phyloP scores from a whole-genome alignment of 805 yeast genomes.

The Yarrowia keelungensis region DNA sequence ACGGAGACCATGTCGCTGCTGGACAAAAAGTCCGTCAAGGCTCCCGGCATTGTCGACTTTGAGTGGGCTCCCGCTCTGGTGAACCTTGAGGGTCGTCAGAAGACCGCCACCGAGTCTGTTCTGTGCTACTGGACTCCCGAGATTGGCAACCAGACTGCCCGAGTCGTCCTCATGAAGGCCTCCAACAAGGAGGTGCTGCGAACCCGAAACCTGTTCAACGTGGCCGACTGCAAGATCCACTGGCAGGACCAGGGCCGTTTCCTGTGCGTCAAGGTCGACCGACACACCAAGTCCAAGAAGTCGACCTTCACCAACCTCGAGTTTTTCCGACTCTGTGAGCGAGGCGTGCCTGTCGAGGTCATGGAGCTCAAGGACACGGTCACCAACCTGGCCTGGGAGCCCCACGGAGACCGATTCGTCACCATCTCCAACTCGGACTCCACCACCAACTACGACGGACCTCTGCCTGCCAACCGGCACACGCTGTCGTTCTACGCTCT shows the following conservation, averaged over 20 bases:
- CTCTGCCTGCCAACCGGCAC: conserved; percentile 53
- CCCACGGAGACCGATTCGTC: conserved; percentile 85
- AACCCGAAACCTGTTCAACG: conserved; percentile 94
- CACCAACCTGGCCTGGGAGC: conserved; percentile 93
- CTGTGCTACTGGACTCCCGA: conserved; percentile 98
- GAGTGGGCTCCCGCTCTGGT: conserved; percentile 95
- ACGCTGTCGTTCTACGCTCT: conserved; percentile 81
- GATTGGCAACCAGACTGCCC: conserved; percentile 87
- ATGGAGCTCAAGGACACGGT: conserved; percentile 91
- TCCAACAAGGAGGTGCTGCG: conserved; percentile 84
- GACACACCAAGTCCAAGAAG: conserved; percentile 95
- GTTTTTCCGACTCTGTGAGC: conserved; percentile 85
- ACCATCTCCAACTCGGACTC: conserved; percentile 68
- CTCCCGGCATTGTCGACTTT: conserved; percentile 86
- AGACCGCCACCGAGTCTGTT: conserved; percentile 56
- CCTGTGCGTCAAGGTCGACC: conserved; percentile 92
- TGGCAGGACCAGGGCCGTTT: conserved; percentile 91
- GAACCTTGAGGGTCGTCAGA: conserved; percentile 61
- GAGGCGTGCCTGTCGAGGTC: conserved; percentile 92
- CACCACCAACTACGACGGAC: conserved; percentile 41
- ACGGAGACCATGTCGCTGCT: conserved; percentile 76
- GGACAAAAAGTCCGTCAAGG: conserved; percentile 83
- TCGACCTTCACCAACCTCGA: conserved; percentile 90
- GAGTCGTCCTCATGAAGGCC: conserved; percentile 87
- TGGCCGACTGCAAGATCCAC: conserved; percentile 83